Evolutionary conservation across 441 rosid genomes (phyloP).

Genomic region (Pelargonium cotyledonis): DNA sequence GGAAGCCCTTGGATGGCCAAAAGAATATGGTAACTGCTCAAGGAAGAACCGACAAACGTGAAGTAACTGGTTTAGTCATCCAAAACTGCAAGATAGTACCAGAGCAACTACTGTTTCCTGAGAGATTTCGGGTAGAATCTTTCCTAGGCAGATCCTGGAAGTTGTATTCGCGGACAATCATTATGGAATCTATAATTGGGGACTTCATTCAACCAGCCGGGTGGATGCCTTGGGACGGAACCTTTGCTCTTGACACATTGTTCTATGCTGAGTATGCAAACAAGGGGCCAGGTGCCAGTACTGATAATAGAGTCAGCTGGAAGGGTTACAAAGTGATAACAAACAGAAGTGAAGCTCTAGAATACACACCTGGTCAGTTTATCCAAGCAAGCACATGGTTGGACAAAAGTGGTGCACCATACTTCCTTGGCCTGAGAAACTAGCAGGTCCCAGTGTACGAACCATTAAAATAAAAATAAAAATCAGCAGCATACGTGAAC

Average conservation of each 20-base stretch:
- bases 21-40: slow-evolving; percentile 45
- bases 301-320: slow-evolving; percentile 43
- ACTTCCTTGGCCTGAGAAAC: slow-evolving; percentile 20
- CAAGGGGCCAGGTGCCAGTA: slow-evolving; percentile 37
- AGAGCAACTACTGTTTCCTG: slow-evolving; percentile 41
- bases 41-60: slow-evolving; percentile 41
- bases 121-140: slow-evolving; percentile 24
- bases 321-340: slow-evolving; percentile 34
- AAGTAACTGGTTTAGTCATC: slow-evolving; percentile 42
- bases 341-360: slow-evolving; percentile 25
- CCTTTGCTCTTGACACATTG: slow-evolving; percentile 38
- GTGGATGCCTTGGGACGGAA: slow-evolving; percentile 44
- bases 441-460: background rate
- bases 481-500: too few relatives aligned
- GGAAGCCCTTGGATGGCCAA: slow-evolving; percentile 38
- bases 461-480: too few relatives aligned
- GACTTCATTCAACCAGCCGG: slow-evolving; percentile 42
- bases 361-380: slow-evolving; percentile 29
- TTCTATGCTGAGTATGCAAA: slow-evolving; percentile 51
- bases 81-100: slow-evolving; percentile 35
- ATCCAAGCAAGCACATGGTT: slow-evolving; percentile 33
- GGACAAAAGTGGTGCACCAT: slow-evolving; percentile 22
- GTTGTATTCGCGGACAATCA: slow-evolving; percentile 42
- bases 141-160: slow-evolving; percentile 53
- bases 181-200: slow-evolving; percentile 32